Conservation (phyloP, 2,329 filamentous ascomycete species). For the Balansia obtecta region DNA sequence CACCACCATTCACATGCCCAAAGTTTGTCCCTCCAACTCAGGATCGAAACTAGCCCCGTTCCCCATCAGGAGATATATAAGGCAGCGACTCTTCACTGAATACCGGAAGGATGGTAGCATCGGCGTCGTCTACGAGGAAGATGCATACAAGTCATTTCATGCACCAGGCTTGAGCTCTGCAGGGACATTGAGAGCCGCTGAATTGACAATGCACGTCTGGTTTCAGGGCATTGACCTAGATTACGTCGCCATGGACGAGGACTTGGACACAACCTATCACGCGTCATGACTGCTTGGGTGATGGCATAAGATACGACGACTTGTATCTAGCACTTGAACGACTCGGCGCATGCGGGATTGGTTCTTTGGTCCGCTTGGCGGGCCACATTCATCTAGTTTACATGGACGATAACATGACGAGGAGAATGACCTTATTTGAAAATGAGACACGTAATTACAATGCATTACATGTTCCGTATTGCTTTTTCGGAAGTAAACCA, state of each 20-base stretch:
- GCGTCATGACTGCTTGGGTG: neutral
- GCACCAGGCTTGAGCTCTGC: neutral
- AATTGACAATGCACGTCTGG: conserved; percentile 7
- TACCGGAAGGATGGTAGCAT: conserved; percentile 4
- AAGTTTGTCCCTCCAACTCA: neutral
- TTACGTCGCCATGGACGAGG: conserved; percentile 2
- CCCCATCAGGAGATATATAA: neutral
- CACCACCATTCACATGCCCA: conserved; percentile 1
- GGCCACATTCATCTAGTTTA: too few species aligned
- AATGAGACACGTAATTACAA: neutral
- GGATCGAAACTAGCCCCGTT: neutral
- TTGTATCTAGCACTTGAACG: neutral
- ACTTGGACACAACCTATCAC: neutral
- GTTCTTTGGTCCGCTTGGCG: neutral
- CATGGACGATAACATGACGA: too few species aligned
- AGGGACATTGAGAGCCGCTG: conserved; percentile 3
- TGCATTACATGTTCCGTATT: neutral
- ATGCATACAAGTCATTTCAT: conserved; percentile 4
- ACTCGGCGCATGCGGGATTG: neutral
- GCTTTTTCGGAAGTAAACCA: neutral
- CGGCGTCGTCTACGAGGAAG: conserved; percentile 7
- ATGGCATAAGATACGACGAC: neutral
- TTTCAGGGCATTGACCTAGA: conserved; percentile 6
- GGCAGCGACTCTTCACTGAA: conserved; percentile 6
- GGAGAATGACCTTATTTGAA: too few species aligned